phyloP scores from a whole-genome alignment of 441 rosid genomes.

The Pelargonium cotyledonis region DNA sequence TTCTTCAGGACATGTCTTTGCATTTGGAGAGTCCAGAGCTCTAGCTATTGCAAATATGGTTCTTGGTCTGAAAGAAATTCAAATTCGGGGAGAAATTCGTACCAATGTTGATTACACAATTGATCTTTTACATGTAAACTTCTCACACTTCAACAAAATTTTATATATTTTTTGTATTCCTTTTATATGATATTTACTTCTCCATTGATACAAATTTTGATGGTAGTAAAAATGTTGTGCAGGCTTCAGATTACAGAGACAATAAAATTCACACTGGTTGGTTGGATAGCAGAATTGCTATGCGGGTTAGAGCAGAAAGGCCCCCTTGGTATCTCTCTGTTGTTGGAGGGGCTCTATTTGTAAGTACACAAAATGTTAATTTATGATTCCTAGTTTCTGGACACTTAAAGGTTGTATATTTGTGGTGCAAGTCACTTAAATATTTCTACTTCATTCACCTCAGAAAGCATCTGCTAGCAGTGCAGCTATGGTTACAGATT shows the following conservation, averaged over 20 bases:
- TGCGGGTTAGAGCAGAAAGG: constrained; percentile 99
- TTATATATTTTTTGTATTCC: constrained; percentile 2
- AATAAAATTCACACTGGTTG: constrained; percentile 99
- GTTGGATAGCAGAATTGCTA: constrained; percentile 99
- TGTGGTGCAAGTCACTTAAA: neutral
- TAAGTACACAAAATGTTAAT: constrained; percentile 34
- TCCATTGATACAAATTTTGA: constrained; percentile 21
- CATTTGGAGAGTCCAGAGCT: constrained; percentile 98
- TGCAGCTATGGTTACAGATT: constrained; percentile 96
- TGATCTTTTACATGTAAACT: constrained; percentile 87
- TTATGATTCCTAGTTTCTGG: neutral
- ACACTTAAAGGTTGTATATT: constrained; percentile 2
- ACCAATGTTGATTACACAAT: constrained; percentile 98
- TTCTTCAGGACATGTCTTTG: constrained; percentile 85
- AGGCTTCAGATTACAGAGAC: constrained; percentile 96
- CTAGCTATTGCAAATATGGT: constrained; percentile 99
- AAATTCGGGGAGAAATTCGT: constrained; percentile 97
- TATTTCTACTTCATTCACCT: constrained; percentile 21
- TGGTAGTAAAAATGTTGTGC: constrained; percentile 25
- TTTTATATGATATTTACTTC: neutral
- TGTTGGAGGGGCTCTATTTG: constrained; percentile 97
- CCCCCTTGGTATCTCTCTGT: constrained; percentile 99
- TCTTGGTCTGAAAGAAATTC: constrained; percentile 98
- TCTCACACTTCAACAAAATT: constrained; percentile 20
- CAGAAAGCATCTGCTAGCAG: constrained; percentile 99